Base-by-base conservation (phyloP, 208 protist species). In the Acanthamoeba castellanii region DNA sequence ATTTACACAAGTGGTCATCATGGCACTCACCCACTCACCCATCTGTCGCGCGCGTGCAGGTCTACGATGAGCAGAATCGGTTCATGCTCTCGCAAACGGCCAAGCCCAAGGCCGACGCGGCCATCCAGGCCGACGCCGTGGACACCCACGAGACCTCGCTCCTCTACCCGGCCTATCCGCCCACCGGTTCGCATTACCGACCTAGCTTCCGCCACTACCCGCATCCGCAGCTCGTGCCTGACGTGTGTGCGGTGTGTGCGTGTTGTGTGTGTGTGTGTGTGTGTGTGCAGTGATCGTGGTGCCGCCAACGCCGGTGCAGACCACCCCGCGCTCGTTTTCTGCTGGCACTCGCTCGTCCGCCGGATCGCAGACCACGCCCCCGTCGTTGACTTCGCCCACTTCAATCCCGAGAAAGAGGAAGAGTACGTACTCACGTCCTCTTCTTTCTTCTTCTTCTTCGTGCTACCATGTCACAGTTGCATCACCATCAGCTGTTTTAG, bases 1-100 rank as follows among this genome's bases (percentile, higher is more conserved):
- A n/a, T 25, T 16, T 3, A 45, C 42, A 45, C 2, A 45, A 8
- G 42, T 45, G 42, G 42, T 45, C 42, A 45, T 45, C 42, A 9
- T 45, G 2, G 5, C 42, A 59, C 55, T 59, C 55, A 25, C 55
- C 55, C 16, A 9, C 50, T 13, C 13, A 5, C 50, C 5, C 25
- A 8, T 66, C 16, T 66, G 59, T 66, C 25, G 16, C 7, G 42
- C 37, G 16, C 13, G 47, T 0, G 25, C 52, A 88, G 81, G 81
- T 42, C 0, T 88, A 88, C 81, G 81, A 55, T 11, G 81, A 88
- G 81, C 81, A 88, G 18, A 88, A 20, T 0, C 81, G 81, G 16
- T 88, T 88, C 81, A 88, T 88, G 81, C 52, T 88, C 30, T 88
- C 81, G 52, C 45, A 66, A n/a, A 88, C 81, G 81, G 81, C 81